These are phyloP conservation scores for Paraconiothyrium sp. DNA, from an alignment of 2,329 filamentous ascomycete genomes.

Conservation along the genomic window DNA sequence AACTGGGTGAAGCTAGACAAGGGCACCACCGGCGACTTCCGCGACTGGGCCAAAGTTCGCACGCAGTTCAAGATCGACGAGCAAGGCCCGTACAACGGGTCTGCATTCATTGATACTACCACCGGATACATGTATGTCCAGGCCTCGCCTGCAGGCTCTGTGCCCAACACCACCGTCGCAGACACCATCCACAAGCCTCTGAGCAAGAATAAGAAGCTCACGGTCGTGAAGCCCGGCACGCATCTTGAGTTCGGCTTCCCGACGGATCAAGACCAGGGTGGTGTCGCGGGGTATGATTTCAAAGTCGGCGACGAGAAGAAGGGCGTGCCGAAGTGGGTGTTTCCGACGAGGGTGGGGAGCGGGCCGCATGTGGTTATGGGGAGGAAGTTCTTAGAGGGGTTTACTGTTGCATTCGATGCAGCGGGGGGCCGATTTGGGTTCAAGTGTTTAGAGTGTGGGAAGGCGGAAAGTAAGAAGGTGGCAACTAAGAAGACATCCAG, in stretches of 20 bases:
- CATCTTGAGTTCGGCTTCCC: conserved; percentile 21
- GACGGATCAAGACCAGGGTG: background rate
- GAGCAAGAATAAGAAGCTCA: background rate
- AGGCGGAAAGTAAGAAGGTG: background rate
- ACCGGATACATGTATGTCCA: conserved; percentile 21
- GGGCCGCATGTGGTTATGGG: conserved; percentile 21
- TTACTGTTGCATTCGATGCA: conserved; percentile 23
- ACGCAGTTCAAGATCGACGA: conserved; percentile 11
- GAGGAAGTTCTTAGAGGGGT: conserved; percentile 21
- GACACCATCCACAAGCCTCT: background rate
- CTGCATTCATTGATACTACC: conserved; percentile 20
- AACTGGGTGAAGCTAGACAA: conserved; percentile 16
- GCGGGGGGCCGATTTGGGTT: conserved; percentile 20
- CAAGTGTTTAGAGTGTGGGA: conserved; percentile 35
- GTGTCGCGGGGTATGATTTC: conserved; percentile 21
- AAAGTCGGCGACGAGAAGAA: conserved; percentile 17
- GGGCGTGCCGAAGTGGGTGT: conserved; percentile 18
- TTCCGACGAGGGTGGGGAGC: background rate
- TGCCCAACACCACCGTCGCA: conserved; percentile 17
- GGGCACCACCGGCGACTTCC: conserved; percentile 13
- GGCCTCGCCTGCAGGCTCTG: background rate
- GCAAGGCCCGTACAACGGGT: background rate
- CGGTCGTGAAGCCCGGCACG: conserved; percentile 16
- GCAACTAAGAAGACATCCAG: background rate
- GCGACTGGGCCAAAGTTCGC: conserved; percentile 18